Conservation (phyloP, 305 asterid species). For the Fraxinus angustifolia region DNA sequence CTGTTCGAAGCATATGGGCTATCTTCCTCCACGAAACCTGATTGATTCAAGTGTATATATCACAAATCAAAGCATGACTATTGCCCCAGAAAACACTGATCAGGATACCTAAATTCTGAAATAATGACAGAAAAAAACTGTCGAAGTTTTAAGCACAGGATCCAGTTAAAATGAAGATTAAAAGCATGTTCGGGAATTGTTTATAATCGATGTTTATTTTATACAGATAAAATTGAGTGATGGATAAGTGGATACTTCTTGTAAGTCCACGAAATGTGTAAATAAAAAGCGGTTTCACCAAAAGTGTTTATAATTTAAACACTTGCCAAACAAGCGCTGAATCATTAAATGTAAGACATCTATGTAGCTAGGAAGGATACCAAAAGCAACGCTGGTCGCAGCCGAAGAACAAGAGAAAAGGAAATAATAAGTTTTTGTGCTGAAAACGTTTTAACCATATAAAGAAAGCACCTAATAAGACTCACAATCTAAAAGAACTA, state of each 20-base stretch:
- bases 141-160: neutral
- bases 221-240: neutral
- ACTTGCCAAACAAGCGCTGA: neutral
- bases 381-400: neutral
- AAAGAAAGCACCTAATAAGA: neutral
- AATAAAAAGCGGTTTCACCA: neutral
- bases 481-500: neutral
- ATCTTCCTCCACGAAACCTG: constrained; percentile 55
- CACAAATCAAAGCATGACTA: neutral
- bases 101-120: neutral
- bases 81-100: neutral
- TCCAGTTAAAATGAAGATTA: neutral
- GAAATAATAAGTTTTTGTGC: neutral
- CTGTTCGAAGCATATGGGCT: constrained; percentile 47
- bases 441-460: neutral
- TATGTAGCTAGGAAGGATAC: neutral
- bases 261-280: neutral
- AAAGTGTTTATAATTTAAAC: neutral
- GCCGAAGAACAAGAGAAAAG: neutral
- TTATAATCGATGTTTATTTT: no score
- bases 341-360: neutral
- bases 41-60: constrained; percentile 16
- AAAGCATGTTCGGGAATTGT: neutral
- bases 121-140: neutral
- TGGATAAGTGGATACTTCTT: neutral